A percentile compares a stretch with the other conserved stretches of the same genome.
phyloP scores from a whole-genome alignment of 345 rosid genomes.

The Populus simonii region DNA sequence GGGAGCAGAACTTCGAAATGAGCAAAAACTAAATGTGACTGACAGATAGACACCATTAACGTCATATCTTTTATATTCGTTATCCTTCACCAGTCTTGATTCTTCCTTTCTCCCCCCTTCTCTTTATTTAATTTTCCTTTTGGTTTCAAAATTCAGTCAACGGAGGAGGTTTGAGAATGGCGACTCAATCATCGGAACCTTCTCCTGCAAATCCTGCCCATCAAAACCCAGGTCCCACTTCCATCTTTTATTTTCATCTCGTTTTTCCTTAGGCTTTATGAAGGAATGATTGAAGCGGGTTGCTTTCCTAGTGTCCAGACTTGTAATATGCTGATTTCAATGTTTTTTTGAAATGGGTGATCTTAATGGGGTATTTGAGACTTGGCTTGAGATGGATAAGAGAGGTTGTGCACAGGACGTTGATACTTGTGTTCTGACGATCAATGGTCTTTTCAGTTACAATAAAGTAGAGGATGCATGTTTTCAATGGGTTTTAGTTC shows the following conservation, averaged over 20 bases:
- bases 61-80: not conserved
- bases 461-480: slow-evolving; percentile 64
- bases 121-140: not conserved
- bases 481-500: slow-evolving; percentile 42
- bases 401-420: slow-evolving; percentile 57
- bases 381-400: slow-evolving; percentile 78
- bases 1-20: not conserved
- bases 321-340: slow-evolving; percentile 71
- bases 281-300: slow-evolving; percentile 55
- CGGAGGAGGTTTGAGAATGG: slow-evolving; percentile 27
- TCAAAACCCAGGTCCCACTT: slow-evolving; percentile 32
- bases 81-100: not conserved
- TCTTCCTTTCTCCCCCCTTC: not conserved
- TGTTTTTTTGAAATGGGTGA: slow-evolving; percentile 67
- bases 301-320: slow-evolving; percentile 85
- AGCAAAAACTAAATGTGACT: slow-evolving; percentile 25
- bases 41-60: not conserved
- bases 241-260: not conserved
- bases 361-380: slow-evolving; percentile 64
- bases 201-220: slow-evolving; percentile 23
- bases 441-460: slow-evolving; percentile 75
- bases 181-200: slow-evolving; percentile 36
- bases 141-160: not conserved
- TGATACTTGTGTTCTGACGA: slow-evolving; percentile 76
- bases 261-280: slow-evolving; percentile 43